These are phyloP conservation scores for Beta corolliflora DNA, from an alignment of 179 eudicot species.

Conservation along the genomic window DNA sequence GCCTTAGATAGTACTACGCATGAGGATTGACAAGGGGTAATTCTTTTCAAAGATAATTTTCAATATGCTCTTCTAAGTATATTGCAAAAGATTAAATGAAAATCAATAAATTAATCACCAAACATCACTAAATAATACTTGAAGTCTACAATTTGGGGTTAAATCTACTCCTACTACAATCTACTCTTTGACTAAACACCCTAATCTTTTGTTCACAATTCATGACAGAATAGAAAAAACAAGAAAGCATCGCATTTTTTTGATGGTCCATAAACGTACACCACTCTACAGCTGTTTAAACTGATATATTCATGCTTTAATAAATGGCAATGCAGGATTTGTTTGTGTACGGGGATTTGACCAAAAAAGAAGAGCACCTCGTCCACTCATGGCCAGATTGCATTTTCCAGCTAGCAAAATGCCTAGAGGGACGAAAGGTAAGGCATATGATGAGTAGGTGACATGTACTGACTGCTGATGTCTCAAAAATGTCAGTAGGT, in stretches of 20 bases:
- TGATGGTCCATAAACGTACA: background rate
- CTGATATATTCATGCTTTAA: background rate
- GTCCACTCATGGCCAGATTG: slow-evolving; percentile 73
- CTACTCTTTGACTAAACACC: too few species aligned
- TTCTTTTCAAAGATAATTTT: background rate
- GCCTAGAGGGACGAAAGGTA: slow-evolving; percentile 37
- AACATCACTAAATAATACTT: background rate
- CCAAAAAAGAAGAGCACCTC: slow-evolving; percentile 59
- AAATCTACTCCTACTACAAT: too few species aligned
- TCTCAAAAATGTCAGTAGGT: slow-evolving; percentile 14
- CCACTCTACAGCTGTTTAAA: background rate
- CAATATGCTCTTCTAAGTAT: background rate
- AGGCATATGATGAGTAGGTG: slow-evolving; percentile 37
- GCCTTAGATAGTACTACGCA: background rate
- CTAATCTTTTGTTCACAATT: too few species aligned
- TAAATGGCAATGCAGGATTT: slow-evolving; percentile 47
- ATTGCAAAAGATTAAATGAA: background rate
- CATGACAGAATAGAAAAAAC: too few species aligned
- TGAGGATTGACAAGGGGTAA: background rate
- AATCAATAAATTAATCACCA: background rate
- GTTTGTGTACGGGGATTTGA: slow-evolving; percentile 85
- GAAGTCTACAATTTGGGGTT: background rate
- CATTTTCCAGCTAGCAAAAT: slow-evolving; percentile 71
- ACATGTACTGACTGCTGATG: slow-evolving; percentile 19
- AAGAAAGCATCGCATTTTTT: too few species aligned